These are phyloP conservation scores for Usnea hakonensis DNA, from an alignment of 495 filamentous ascomycete genomes.

Conservation along the genomic window DNA sequence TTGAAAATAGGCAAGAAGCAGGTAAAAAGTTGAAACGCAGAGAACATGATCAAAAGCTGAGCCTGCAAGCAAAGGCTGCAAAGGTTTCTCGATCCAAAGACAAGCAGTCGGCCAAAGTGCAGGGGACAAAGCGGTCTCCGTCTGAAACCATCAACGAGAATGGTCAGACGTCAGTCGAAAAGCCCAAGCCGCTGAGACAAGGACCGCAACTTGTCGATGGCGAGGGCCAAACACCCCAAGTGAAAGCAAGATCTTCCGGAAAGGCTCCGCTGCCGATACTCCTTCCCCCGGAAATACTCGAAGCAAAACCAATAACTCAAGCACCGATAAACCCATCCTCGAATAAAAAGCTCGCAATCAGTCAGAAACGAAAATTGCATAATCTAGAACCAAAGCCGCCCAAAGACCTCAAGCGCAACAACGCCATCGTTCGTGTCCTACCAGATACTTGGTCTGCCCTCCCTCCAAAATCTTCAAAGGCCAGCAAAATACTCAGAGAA, in stretches of 20 bases:
- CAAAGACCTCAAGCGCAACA: slow-evolving; percentile 47
- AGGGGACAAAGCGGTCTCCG: not conserved
- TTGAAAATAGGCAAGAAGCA: slow-evolving; percentile 33
- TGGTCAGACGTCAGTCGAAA: not conserved
- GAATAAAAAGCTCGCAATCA: slow-evolving; percentile 25
- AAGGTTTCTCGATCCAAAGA: slow-evolving; percentile 25
- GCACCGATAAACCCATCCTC: slow-evolving; percentile 37
- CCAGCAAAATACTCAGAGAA: slow-evolving; percentile 39
- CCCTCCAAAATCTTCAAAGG: slow-evolving; percentile 44
- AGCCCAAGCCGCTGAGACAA: not conserved
- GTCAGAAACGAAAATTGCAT: slow-evolving; percentile 44
- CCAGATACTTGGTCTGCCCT: slow-evolving; percentile 36
- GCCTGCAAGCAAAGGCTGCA: slow-evolving; percentile 39
- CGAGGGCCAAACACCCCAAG: slow-evolving; percentile 9
- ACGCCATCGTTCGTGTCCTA: slow-evolving; percentile 46
- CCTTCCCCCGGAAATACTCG: slow-evolving; percentile 47
- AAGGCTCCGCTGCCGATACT: slow-evolving; percentile 39
- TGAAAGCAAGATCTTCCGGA: not conserved
- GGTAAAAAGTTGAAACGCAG: slow-evolving; percentile 40
- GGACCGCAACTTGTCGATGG: slow-evolving; percentile 33
- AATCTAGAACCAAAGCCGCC: slow-evolving; percentile 43
- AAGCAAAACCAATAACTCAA: slow-evolving; percentile 36
- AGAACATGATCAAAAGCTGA: slow-evolving; percentile 41
- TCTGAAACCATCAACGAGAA: not conserved
- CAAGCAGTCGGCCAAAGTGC: not conserved